Base-by-base conservation (phyloP, 352 stramenopile species). In the Phytophthora colocasiae region DNA sequence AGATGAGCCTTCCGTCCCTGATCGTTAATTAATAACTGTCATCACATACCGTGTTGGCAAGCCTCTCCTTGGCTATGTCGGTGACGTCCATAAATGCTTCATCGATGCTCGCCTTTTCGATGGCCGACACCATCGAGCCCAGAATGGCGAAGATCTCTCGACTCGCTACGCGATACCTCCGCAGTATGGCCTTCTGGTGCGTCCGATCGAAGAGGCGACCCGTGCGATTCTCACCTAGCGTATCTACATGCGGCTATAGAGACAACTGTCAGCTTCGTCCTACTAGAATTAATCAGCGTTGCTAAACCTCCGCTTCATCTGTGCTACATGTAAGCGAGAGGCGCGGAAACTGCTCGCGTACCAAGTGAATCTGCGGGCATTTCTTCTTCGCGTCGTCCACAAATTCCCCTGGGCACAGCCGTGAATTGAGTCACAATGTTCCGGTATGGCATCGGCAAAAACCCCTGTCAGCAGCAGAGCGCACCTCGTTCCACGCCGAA, bases 61-160 rank as follows among this genome's bases (percentile, higher is more conserved):
- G 77, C 17, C 80, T 78, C 67, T 87, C 66, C 12, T 69, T 55
- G 26, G 83, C 86, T 51, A 87, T 83, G 12, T 89, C 71, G 3
- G 87, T 91, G 38, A 96, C 62, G 60, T 96, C 87, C 57, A 96
- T 74, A 54, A 91, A 96, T 6, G 84, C 87, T 67, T 96, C 87
- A 53, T 96, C 87, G 47, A 96, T 88, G 56, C 85, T 83, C 10
- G 83, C 87, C 60, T 90, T 90, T 65, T 96, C 85, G 19, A 85
- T 85, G 3, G 90, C 27, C 0, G 80, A 58, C 26, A 82, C 81
- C 45, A 87, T 71, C 26, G 69, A 67, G 31, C 70, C 45, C 9
- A 96, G 49, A 14, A 94, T 75, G 24, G 76, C 69, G 53, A 93
- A 96, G 45, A 94, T 92, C 58, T 87, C 84, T 26, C 85, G 78